phyloP scores from a whole-genome alignment of 805 yeast species.

The Lipomyces yamanashiensis region DNA sequence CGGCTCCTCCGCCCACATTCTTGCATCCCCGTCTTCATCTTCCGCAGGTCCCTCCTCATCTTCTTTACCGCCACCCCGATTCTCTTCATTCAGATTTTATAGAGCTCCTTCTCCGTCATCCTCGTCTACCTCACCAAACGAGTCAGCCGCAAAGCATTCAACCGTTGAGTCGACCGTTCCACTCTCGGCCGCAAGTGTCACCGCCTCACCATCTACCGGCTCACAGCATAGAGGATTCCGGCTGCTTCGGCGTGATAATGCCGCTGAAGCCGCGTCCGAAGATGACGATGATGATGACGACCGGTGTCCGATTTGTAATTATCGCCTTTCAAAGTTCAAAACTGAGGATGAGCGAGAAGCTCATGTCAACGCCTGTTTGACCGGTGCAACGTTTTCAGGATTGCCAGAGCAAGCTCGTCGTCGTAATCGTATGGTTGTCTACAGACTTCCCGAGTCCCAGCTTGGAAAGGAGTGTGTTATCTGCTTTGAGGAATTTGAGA shows the following conservation, averaged over 20 bases:
- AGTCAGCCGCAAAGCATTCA: conserved; percentile 4
- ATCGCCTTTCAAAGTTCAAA: conserved; percentile 39
- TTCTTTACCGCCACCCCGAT: conserved; percentile 7
- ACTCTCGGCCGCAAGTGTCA: neutral
- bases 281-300: conserved; percentile 42
- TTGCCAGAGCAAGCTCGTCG: conserved; percentile 58
- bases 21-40: conserved; percentile 18
- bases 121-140: neutral
- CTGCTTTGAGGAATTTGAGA: conserved; percentile 84
- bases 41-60: conserved; percentile 28
- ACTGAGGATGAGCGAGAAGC: conserved; percentile 53
- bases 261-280: conserved; percentile 6
- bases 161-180: conserved; percentile 26
- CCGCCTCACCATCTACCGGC: neutral
- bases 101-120: neutral
- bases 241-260: conserved; percentile 20
- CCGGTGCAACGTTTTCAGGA: conserved; percentile 63
- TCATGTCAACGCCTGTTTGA: conserved; percentile 75
- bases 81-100: neutral
- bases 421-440: conserved; percentile 84
- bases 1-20: neutral
- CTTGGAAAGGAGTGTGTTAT: conserved; percentile 84
- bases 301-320: conserved; percentile 49
- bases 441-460: conserved; percentile 50
- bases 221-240: conserved; percentile 25